Evolutionary conservation across 768 basidiomycete species (phyloP).

Genomic region (Lentinus brumalis): DNA sequence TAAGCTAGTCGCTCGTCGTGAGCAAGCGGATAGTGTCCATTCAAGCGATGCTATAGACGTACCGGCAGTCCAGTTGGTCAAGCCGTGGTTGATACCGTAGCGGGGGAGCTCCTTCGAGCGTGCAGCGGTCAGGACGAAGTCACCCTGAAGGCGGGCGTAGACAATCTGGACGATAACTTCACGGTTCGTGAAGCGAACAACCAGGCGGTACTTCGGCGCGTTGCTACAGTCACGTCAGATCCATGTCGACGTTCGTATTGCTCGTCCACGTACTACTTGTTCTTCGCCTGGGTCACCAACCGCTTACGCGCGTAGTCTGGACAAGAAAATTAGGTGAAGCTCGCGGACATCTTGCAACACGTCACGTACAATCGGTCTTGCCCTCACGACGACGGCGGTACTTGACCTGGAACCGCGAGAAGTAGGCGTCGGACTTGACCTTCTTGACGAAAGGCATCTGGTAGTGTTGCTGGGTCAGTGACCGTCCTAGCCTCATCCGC

Average conservation of each 20-base stretch:
- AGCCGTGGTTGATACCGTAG: conserved; percentile 97
- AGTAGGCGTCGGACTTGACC: conserved; percentile 96
- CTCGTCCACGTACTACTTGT: conserved; percentile 79
- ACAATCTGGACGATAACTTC: conserved; percentile 94
- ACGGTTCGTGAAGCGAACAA: conserved; percentile 98
- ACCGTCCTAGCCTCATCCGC: conserved; percentile 31
- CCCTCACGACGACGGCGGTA: conserved; percentile 97
- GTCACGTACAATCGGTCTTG: conserved; percentile 88
- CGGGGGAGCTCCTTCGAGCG: conserved; percentile 88
- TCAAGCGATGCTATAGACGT: conserved; percentile 19
- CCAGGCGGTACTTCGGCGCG: conserved; percentile 96
- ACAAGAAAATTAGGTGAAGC: background rate
- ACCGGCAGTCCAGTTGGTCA: conserved; percentile 99
- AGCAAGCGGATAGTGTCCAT: background rate
- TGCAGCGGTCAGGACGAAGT: conserved; percentile 89
- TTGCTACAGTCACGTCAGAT: conserved; percentile 51
- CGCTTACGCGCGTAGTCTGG: conserved; percentile 97
- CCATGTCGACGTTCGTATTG: background rate
- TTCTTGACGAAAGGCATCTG: conserved; percentile 98
- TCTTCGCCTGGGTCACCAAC: conserved; percentile 97
- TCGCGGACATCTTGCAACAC: background rate
- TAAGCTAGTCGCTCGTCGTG: conserved; percentile 60
- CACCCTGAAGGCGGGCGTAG: conserved; percentile 97
- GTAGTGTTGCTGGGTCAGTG: conserved; percentile 13
- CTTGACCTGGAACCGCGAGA: conserved; percentile 98